Percentiles rank a stretch among this genome's conserved stretches.
phyloP scores from a whole-genome alignment of 2,329 filamentous ascomycete species.

The Didymellaceae sp. region DNA sequence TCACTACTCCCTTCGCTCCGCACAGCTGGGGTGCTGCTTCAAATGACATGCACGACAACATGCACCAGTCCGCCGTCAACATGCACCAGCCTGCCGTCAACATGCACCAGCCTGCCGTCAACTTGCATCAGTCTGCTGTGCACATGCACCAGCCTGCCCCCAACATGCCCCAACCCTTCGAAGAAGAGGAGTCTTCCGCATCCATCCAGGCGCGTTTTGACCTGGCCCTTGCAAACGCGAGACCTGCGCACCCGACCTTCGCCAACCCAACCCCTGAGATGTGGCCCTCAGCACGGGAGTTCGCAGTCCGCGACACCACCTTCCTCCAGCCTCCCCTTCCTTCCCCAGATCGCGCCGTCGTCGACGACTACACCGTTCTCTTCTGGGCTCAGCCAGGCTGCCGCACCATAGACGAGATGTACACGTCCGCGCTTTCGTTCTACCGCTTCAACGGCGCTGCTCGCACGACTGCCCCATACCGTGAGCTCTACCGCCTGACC shows the following conservation, averaged over 20 bases:
- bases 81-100: too few relatives aligned
- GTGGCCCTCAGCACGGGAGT: constrained; percentile 12
- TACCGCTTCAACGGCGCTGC: constrained; percentile 12
- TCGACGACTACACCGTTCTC: constrained; percentile 24
- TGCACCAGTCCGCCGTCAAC: too few relatives aligned
- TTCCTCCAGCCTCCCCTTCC: constrained; percentile 26
- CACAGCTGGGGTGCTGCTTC: constrained; percentile 18
- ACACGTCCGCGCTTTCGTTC: constrained; percentile 4
- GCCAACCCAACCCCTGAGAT: constrained; percentile 6
- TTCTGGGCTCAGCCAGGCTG: constrained; percentile 25
- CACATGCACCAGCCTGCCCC: too few relatives aligned
- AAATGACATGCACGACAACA: constrained; percentile 18
- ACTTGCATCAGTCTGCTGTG: too few relatives aligned
- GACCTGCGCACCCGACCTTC: not conserved
- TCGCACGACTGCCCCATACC: constrained; percentile 18
- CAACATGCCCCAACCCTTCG: too few relatives aligned
- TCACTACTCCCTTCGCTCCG: not conserved
- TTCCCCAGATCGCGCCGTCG: constrained; percentile 23
- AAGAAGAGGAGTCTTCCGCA: constrained; percentile 3
- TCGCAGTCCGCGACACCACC: constrained; percentile 10
- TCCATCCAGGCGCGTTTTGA: constrained; percentile 6
- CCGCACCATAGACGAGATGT: constrained; percentile 6
- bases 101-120: too few relatives aligned
- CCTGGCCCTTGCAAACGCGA: not conserved
- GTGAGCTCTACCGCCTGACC: constrained; percentile 35